Evolutionary conservation across 768 basidiomycete genomes (phyloP), one percentile per base, ranked within the genome.

Genomic region (Mycena rosella): DNA sequence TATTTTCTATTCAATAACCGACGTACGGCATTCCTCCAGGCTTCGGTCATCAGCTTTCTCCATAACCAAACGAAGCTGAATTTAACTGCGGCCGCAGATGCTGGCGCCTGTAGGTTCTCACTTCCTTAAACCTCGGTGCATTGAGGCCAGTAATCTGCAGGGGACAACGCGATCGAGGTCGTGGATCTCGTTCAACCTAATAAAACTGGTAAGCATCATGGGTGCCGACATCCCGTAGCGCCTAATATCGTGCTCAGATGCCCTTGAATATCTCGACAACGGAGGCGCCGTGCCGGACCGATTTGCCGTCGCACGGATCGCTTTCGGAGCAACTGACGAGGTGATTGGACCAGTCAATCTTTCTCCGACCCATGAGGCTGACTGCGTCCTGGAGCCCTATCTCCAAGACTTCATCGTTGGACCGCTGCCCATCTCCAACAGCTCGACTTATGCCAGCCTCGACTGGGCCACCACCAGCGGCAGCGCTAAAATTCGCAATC

Each of bases 111-210:
- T n/a, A n/a, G n/a, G n/a, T 72, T 13, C 24, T 63, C 11, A 14
- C 9, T 27, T 52, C 20, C 15, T 30, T 4, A 6, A 38, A 22
- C 26, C 1, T 24, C 5, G 8, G 5, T 14, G 34, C 5, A 38
- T 32, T 60, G 20, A n/a, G 14, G 5, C n/a, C n/a, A n/a, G n/a
- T n/a, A n/a, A 51, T 56, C 52, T 48, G 30, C 64, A 68, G 70
- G 73, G 73, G 73, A 74, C 58, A 74, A 74, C 30, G 71, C 70
- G 2, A 72, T 74, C 27, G 67, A 70, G 30, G 68, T 71, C 9
- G 63, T 74, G 18, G 73, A 72, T 32, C 63, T 72, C 8, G 55
- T 74, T 15, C 63, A 63, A 17, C 73, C 73, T 13, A 74, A 74
- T 60, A 74, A 74, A 69, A 74, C 73, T 5, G 69, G 69, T 60